Base-by-base conservation (phyloP, 345 rosid genomes). In the Carallia pectinifolia region DNA sequence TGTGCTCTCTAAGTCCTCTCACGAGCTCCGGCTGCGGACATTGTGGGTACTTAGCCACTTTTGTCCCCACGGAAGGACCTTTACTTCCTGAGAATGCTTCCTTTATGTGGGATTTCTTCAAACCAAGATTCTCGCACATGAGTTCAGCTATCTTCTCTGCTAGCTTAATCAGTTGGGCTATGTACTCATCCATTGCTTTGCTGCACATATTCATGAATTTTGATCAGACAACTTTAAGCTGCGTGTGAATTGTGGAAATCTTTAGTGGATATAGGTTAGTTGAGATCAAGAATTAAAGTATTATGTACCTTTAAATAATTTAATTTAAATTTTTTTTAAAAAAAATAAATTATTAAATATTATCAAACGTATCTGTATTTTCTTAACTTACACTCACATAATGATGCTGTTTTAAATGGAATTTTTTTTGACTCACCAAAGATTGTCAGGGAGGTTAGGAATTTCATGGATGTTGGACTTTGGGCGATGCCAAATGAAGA, bases 61-160 rank as follows among this genome's bases (percentile, higher is more conserved):
- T 93, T 66, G 98, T 93, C 13, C 97, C 96, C 17, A 89, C 86
- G 39, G 92, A 72, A 66, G 98, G 96, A 68, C 92, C 96, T 66
- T 74, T 75, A 1, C 62, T 62, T 64, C 97, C 97, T 2, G 85
- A 79, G 60, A 94, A 91, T 2, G 82, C 81, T 3, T 84, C 69
- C 74, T 81, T 86, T 76, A 88, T 85, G 76, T 77, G 71, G 61
- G 74, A 79, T 37, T 86, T 81, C 40, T 82, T 80, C 62, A 93
- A 81, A 34, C 91, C 86, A 59, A 93, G 98, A 70, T 89, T 93
- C 85, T 88, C 91, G 66, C 86, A 79, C 85, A 89, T 87, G 76
- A 89, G 84, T 64, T 84, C 87, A 1, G 95, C 84, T 63, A 89
- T 85, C 47, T 73, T 78, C 87, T 89, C 92, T 17, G 92, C 88